These are phyloP conservation scores for Epithele typhae DNA, from an alignment of 768 basidiomycete species.

Conservation along the genomic window DNA sequence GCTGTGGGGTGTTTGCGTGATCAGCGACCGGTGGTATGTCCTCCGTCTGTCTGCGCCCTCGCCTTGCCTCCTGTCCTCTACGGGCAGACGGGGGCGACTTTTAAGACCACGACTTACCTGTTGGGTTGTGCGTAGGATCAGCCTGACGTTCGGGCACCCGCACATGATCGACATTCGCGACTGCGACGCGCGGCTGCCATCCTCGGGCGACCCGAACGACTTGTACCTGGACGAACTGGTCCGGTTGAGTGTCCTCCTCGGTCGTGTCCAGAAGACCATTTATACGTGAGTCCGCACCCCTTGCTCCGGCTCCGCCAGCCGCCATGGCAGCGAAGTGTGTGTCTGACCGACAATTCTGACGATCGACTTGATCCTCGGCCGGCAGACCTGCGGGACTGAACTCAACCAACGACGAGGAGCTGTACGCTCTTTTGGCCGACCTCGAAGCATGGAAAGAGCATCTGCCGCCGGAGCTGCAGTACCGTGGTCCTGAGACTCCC, in stretches of 20 bases:
- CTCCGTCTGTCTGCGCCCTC: too few species aligned
- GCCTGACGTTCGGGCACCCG: slow-evolving; percentile 87
- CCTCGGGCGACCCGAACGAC: slow-evolving; percentile 75
- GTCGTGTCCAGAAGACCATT: slow-evolving; percentile 87
- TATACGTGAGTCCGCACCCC: slow-evolving; percentile 58
- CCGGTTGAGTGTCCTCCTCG: slow-evolving; percentile 86
- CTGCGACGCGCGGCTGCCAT: slow-evolving; percentile 91
- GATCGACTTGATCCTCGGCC: slow-evolving; percentile 3
- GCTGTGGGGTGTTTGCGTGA: slow-evolving; percentile 92
- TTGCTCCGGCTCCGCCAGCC: slow-evolving; percentile 10
- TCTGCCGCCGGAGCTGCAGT: slow-evolving; percentile 76
- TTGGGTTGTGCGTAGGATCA: slow-evolving; percentile 56
- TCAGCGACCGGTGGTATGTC: slow-evolving; percentile 86
- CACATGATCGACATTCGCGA: slow-evolving; percentile 96
- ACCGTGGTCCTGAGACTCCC: slow-evolving; percentile 64
- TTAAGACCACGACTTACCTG: too few species aligned
- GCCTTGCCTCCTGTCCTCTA: too few species aligned
- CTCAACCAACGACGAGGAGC: slow-evolving; percentile 76
- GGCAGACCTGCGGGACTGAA: slow-evolving; percentile 82
- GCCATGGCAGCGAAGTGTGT: slow-evolving; percentile 5
- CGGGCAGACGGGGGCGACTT: too few species aligned
- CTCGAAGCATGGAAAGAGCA: slow-evolving; percentile 74
- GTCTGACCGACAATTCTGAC: slow-evolving; percentile 9
- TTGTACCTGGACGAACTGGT: slow-evolving; percentile 89
- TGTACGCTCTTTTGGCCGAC: slow-evolving; percentile 59